Evolutionary conservation across 805 yeast genomes (phyloP).

Genomic region (Millerozyma acaciae): DNA sequence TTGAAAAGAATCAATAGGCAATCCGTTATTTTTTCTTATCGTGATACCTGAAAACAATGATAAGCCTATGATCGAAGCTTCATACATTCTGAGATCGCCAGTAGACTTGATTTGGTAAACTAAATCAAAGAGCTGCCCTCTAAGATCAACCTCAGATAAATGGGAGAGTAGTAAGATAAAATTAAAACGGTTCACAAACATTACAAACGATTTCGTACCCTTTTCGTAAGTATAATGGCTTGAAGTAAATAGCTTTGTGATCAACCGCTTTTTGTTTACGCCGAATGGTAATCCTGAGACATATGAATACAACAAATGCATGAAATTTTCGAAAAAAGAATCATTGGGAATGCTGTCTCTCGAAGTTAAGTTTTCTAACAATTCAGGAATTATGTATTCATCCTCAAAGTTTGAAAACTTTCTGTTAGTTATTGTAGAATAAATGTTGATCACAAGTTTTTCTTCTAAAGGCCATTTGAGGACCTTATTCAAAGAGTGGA

Average conservation of each 20-base stretch:
- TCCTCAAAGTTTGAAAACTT: slow-evolving; percentile 36
- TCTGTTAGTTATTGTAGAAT: slow-evolving; percentile 25
- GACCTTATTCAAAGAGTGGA: slow-evolving; percentile 21
- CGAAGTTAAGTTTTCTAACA: slow-evolving; percentile 18
- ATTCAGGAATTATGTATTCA: slow-evolving; percentile 23
- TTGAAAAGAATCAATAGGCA: slow-evolving; percentile 19
- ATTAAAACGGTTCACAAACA: slow-evolving; percentile 36
- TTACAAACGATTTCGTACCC: slow-evolving; percentile 22
- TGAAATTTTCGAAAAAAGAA: slow-evolving; percentile 33
- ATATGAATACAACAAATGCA: slow-evolving; percentile 32
- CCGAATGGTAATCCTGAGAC: slow-evolving; percentile 22
- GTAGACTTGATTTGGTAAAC: slow-evolving; percentile 19
- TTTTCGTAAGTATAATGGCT: slow-evolving; percentile 31
- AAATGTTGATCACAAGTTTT: slow-evolving; percentile 24
- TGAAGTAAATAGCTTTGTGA: slow-evolving; percentile 35
- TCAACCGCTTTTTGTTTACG: slow-evolving; percentile 23
- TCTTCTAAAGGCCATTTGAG: slow-evolving; percentile 34
- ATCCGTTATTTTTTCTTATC: slow-evolving; percentile 5
- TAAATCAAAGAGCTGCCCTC: slow-evolving; percentile 24
- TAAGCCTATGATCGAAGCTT: slow-evolving; percentile 19
- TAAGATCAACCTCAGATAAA: slow-evolving; percentile 30
- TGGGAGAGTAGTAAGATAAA: slow-evolving; percentile 31
- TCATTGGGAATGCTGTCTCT: slow-evolving; percentile 25
- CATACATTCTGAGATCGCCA: slow-evolving; percentile 21
- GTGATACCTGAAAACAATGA: slow-evolving; percentile 16